Evolutionary conservation across 2,329 filamentous ascomycete genomes (phyloP).

Genomic region (Calonectria hongkongensis): DNA sequence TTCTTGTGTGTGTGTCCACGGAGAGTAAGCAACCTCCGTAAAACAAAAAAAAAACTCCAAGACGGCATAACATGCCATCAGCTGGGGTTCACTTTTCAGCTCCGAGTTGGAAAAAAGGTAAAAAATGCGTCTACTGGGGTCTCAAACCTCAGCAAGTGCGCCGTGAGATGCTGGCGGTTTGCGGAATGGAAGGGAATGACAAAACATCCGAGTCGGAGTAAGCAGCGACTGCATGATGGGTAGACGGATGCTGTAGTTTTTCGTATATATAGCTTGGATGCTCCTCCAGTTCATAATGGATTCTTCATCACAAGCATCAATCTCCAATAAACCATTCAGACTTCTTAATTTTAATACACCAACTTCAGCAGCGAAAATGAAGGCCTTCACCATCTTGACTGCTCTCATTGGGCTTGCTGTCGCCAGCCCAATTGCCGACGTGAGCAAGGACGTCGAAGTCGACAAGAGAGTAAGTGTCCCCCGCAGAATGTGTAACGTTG

Average conservation of each 20-base stretch:
- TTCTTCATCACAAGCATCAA: neutral
- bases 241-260: neutral
- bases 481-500: neutral
- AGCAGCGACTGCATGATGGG: neutral
- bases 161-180: neutral
- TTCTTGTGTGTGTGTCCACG: neutral
- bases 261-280: neutral
- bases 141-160: neutral
- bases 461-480: neutral
- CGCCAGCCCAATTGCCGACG: neutral
- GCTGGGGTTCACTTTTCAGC: constrained; percentile 7
- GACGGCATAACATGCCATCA: neutral
- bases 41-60: neutral
- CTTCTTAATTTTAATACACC: neutral
- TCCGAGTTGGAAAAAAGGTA: neutral
- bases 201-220: neutral
- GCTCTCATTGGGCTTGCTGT: neutral
- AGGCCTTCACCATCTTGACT: neutral
- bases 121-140: neutral
- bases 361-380: neutral
- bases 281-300: neutral
- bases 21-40: too few relatives aligned
- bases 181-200: neutral
- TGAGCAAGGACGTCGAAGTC: neutral
- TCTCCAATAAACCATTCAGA: neutral